Evolutionary conservation across 148 eudicot genomes (phyloP).

Genomic region (Rhododendron molle): DNA sequence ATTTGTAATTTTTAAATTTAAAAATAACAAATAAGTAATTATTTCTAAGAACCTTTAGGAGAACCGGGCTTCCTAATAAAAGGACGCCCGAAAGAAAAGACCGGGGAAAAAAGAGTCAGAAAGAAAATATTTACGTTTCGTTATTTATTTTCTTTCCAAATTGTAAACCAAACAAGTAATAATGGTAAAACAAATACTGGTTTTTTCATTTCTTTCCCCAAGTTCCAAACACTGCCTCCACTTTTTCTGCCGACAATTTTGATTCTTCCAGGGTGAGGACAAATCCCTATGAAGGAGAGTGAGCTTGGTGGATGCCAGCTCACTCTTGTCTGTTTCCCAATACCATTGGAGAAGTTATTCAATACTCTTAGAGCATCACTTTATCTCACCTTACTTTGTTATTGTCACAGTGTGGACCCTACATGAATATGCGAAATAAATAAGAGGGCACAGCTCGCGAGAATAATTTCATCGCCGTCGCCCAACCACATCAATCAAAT

Average conservation of each 20-base stretch:
- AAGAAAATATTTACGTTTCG: too few species aligned
- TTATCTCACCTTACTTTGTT: not conserved
- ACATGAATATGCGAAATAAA: not conserved
- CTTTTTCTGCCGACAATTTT: conserved; percentile 5
- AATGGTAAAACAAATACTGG: not conserved
- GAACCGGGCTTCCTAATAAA: too few species aligned
- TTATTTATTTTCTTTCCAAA: too few species aligned
- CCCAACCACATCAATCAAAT: not conserved
- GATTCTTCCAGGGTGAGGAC: not conserved
- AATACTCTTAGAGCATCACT: not conserved
- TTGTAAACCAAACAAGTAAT: too few species aligned
- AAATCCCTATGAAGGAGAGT: not conserved
- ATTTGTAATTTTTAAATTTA: too few species aligned
- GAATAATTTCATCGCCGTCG: not conserved
- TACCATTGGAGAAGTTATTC: not conserved
- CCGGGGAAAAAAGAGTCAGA: too few species aligned
- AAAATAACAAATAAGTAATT: too few species aligned
- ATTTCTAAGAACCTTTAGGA: too few species aligned
- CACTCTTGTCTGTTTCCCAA: not conserved
- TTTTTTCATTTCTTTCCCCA: too few species aligned
- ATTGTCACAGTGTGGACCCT: not conserved
- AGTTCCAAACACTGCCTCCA: not conserved
- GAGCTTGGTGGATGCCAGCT: not conserved
- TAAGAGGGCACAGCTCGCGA: not conserved
- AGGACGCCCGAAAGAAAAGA: too few species aligned